These are phyloP conservation scores for Mollisia scopiformis DNA, from an alignment of 2,329 filamentous ascomycete species.

Conservation along the genomic window DNA sequence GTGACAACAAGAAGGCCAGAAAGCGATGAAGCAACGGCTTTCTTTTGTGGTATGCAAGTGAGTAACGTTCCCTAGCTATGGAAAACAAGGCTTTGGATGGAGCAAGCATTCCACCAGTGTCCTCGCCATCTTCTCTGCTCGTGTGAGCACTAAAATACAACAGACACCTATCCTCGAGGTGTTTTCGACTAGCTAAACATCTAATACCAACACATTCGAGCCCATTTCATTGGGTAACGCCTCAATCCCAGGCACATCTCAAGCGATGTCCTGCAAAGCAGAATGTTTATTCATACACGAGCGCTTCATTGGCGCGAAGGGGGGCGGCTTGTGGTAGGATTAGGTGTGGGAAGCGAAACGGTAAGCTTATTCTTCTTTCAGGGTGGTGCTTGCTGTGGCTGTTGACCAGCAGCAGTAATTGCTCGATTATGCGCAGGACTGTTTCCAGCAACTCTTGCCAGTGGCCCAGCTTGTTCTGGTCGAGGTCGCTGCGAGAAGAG, in stretches of 20 bases:
- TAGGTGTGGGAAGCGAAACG: not conserved
- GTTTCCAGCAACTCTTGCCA: constrained; percentile 16
- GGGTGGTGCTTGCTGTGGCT: constrained; percentile 23
- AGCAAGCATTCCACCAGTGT: not conserved
- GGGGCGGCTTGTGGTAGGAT: constrained; percentile 6
- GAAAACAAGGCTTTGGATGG: not conserved
- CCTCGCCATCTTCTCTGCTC: constrained; percentile 18
- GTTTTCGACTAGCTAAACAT: constrained; percentile 20
- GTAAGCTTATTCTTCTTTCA: constrained; percentile 14
- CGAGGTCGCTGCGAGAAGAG: constrained; percentile 30
- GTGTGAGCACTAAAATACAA: constrained; percentile 36
- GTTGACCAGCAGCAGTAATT: constrained; percentile 20
- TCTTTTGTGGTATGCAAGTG: not conserved
- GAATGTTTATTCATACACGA: constrained; percentile 28
- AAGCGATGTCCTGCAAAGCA: constrained; percentile 29
- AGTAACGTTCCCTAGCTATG: not conserved
- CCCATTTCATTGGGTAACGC: constrained; percentile 36
- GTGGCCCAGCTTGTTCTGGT: constrained; percentile 24
- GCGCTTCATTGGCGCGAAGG: constrained; percentile 12
- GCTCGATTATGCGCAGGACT: constrained; percentile 29
- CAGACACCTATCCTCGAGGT: constrained; percentile 24
- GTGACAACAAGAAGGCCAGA: constrained; percentile 25
- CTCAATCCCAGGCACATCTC: constrained; percentile 25
- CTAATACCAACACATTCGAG: constrained; percentile 30
- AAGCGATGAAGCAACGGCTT: not conserved